Evolutionary conservation across 2,329 filamentous ascomycete genomes (phyloP).

Genomic region (Fusarium longipes): DNA sequence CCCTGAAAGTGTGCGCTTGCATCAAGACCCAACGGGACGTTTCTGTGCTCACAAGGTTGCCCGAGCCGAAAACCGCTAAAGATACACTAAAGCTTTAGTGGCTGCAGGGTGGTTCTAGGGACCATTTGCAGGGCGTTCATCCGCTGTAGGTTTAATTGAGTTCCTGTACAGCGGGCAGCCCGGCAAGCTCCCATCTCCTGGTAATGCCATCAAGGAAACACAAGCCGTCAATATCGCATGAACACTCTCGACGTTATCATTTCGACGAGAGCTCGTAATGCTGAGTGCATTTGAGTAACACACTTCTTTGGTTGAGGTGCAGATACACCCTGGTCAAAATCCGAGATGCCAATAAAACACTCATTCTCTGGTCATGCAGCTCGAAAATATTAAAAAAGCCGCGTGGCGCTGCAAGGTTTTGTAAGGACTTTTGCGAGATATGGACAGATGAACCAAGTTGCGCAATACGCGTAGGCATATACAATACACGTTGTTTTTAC

Average conservation of each 20-base stretch:
- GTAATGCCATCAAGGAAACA: background rate
- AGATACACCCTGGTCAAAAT: background rate
- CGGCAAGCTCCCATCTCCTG: no score
- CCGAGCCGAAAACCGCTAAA: slow-evolving; percentile 26
- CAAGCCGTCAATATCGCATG: slow-evolving; percentile 19
- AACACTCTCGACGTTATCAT: slow-evolving; percentile 1
- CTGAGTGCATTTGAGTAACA: background rate
- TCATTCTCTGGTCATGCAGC: slow-evolving; percentile 13
- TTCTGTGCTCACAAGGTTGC: slow-evolving; percentile 1
- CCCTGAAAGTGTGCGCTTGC: slow-evolving; percentile 22
- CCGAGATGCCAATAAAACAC: slow-evolving; percentile 17
- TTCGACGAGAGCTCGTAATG: background rate
- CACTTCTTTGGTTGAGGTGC: background rate
- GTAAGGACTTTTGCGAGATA: slow-evolving; percentile 28
- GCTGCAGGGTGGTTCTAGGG: slow-evolving; percentile 13
- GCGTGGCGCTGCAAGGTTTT: slow-evolving; percentile 46
- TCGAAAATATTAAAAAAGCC: slow-evolving; percentile 32
- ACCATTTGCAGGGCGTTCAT: slow-evolving; percentile 19
- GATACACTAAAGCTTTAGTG: slow-evolving; percentile 36
- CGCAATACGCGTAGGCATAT: slow-evolving; percentile 24
- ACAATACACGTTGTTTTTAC: background rate
- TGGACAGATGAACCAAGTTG: background rate
- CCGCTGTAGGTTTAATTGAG: slow-evolving; percentile 17
- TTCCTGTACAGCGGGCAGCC: background rate
- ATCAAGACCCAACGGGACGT: slow-evolving; percentile 2